phyloP scores from a whole-genome alignment of 1,284 basidiomycete genomes.

The Ganoderma meredithae region DNA sequence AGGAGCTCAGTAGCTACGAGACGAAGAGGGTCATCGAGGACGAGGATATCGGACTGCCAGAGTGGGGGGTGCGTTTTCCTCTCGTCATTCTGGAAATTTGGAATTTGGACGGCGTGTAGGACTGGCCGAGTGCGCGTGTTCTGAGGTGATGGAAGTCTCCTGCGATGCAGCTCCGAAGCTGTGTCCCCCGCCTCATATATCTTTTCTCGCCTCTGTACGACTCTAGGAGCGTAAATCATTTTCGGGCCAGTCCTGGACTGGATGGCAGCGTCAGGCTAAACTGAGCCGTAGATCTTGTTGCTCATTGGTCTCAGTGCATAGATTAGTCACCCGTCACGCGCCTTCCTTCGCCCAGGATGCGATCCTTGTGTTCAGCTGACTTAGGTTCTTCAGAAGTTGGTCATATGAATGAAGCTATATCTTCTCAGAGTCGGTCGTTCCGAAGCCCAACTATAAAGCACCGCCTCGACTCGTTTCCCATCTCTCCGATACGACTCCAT shows the following conservation, averaged over 20 bases:
- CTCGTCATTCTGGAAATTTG: background rate
- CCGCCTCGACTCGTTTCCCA: background rate
- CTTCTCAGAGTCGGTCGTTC: background rate
- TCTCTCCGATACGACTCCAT: background rate
- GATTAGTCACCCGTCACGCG: background rate
- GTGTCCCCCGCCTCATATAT: too few species aligned
- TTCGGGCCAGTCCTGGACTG: too few species aligned
- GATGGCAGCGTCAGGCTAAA: too few species aligned
- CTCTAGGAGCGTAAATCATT: too few species aligned
- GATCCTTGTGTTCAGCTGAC: background rate
- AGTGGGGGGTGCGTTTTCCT: background rate
- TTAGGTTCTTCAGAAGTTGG: background rate
- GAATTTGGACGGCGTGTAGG: background rate
- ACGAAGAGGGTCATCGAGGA: background rate
- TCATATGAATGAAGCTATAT: background rate
- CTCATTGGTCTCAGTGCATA: background rate
- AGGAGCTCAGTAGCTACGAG: background rate
- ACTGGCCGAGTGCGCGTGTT: background rate
- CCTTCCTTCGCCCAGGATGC: background rate
- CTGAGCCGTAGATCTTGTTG: background rate
- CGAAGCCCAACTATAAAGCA: background rate
- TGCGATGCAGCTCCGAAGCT: too few species aligned
- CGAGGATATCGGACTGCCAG: background rate
- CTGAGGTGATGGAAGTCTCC: background rate
- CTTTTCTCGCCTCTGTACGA: too few species aligned